Evolutionary conservation across 306 rosid genomes (phyloP).

Genomic region (Betula pendula): DNA sequence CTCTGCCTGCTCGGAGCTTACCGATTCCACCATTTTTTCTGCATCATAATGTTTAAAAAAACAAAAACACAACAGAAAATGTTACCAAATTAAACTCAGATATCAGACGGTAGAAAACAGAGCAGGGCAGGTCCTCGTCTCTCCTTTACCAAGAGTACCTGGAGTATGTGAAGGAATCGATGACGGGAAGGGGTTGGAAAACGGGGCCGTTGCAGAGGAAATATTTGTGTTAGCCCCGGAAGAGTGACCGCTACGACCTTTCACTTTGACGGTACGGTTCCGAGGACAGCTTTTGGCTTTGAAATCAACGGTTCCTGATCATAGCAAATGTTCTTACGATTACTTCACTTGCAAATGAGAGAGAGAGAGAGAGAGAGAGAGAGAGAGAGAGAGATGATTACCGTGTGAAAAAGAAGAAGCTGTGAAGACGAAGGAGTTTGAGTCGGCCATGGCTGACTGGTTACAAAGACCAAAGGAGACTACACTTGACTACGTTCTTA

Average conservation of each 20-base stretch:
- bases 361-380: not conserved
- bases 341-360: not conserved
- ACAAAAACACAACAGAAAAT: not conserved
- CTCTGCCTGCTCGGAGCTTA: not conserved
- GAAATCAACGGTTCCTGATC: conserved; percentile 4
- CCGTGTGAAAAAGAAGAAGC: not conserved
- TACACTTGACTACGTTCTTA: not conserved
- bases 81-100: too few species aligned
- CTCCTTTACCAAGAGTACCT: not conserved
- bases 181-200: conserved; percentile 2
- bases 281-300: not conserved
- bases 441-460: not conserved
- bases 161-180: not conserved
- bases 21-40: not conserved
- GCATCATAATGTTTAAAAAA: too few species aligned
- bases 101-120: not conserved
- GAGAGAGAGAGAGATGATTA: not conserved
- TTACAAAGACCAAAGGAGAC: not conserved
- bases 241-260: not conserved
- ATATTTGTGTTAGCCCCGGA: not conserved
- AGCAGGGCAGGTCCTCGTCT: not conserved
- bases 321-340: not conserved
- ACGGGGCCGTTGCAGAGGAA: not conserved
- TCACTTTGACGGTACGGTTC: not conserved
- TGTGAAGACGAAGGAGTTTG: not conserved